Evolutionary conservation across 257 asterid genomes (phyloP), one percentile per base, ranked within the genome.

Genomic region (Penstemon davidsonii): DNA sequence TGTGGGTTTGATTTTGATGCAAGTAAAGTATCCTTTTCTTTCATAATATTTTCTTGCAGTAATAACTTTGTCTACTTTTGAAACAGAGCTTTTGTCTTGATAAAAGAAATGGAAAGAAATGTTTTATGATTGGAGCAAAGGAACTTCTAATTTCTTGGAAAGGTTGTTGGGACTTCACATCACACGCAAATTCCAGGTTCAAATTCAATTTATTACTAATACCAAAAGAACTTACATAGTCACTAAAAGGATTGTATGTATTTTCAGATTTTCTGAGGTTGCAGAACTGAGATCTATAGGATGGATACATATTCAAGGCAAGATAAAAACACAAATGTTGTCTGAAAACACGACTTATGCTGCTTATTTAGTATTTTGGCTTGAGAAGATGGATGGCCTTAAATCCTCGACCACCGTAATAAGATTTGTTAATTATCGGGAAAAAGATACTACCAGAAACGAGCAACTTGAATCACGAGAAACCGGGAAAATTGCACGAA

Each of bases 181-280:
- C 84, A 55, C 70, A 74, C 64, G 18, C 77, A 25, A 66, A 62
- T 18, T 86, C 92, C 61, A 84, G 90, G 88, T 86, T 46, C 60
- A 55, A 33, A 0, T 40, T 3, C 5, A 43, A 11, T 66, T 56
- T 36, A 25, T 25, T 25, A 25, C 33, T 1, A 25, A 25, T 25
- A 25, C 33, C 33, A 25, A 25, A 25, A 25, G 33, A 25, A 25
- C 33, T 25, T 25, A 25, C 33, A 25, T 25, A 1, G 15, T 13
- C 36, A 7, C 44, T 36, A 4, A 4, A 43, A 13, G 11, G 8
- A 66, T 8, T 4, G 9, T 1, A 9, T 0, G 4, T 49, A 4
- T 45, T 8, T 75, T 10, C 80, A 90, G 96, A 86, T 88, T 90
- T 61, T 39, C 77, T 0, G 91, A 90, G 73, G 96, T 88, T 73